Percentiles rank a stretch among this genome's conserved stretches.
These are phyloP conservation scores for Nothophytophthora sp. DNA, from an alignment of 352 stramenopile genomes.

Conservation along the genomic window DNA sequence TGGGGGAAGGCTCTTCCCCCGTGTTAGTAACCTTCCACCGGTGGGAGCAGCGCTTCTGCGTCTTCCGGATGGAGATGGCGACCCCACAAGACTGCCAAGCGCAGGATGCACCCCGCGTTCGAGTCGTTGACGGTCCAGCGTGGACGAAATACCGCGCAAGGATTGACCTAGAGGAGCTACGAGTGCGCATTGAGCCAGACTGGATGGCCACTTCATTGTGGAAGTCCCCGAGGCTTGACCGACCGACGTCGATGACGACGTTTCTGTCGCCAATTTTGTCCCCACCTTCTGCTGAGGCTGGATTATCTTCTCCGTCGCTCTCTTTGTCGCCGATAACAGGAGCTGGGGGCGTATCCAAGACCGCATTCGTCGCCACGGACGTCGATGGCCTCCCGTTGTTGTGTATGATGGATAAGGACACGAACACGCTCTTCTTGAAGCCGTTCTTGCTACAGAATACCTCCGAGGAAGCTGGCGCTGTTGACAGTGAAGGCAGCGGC, in stretches of 20 bases:
- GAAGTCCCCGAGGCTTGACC: slow-evolving; percentile 27
- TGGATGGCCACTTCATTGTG: slow-evolving; percentile 36
- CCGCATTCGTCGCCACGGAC: slow-evolving; percentile 41
- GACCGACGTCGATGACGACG: slow-evolving; percentile 6
- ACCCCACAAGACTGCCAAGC: neutral
- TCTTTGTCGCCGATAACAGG: slow-evolving; percentile 3
- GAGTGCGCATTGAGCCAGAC: slow-evolving; percentile 43
- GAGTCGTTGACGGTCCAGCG: slow-evolving; percentile 39
- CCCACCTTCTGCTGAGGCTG: slow-evolving; percentile 1
- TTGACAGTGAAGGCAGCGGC: slow-evolving; percentile 1
- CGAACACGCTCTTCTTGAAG: slow-evolving; percentile 36
- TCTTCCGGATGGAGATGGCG: slow-evolving; percentile 41
- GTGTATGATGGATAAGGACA: slow-evolving; percentile 47
- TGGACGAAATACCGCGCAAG: slow-evolving; percentile 40
- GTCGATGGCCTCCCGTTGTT: slow-evolving; percentile 28
- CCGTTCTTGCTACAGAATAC: slow-evolving; percentile 14
- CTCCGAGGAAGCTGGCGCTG: slow-evolving; percentile 3
- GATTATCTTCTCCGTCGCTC: slow-evolving; percentile 10
- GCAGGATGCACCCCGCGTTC: slow-evolving; percentile 15
- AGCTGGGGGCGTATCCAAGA: slow-evolving; percentile 8
- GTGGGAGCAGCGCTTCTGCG: slow-evolving; percentile 46
- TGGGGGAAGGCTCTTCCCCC: slow-evolving; percentile 12
- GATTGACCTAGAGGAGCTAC: slow-evolving; percentile 28
- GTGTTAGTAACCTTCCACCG: slow-evolving; percentile 58
- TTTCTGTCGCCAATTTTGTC: slow-evolving; percentile 27